These are phyloP conservation scores for Trichoderma oligosporum DNA, from an alignment of 2,329 filamentous ascomycete species.

Conservation along the genomic window DNA sequence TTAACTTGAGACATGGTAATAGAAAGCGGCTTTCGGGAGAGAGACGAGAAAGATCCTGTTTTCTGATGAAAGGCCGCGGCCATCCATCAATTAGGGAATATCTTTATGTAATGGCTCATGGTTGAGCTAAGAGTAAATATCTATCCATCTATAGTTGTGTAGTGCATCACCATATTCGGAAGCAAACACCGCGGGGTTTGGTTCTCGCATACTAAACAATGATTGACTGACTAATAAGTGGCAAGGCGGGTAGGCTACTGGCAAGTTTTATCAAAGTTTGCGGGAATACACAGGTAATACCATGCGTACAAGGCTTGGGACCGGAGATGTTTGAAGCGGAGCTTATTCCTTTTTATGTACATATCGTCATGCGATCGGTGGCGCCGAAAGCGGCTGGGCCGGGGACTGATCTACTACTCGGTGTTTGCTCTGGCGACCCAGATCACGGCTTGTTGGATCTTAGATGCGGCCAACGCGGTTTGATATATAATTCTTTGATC, in stretches of 20 bases:
- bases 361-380: neutral
- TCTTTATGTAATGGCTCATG: neutral
- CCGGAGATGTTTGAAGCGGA: constrained; percentile 5
- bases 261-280: too few relatives aligned
- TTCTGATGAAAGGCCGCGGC: neutral
- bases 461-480: neutral
- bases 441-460: neutral
- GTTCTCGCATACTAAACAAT: neutral
- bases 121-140: neutral
- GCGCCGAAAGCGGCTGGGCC: neutral
- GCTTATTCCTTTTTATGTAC: neutral
- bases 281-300: constrained; percentile 5
- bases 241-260: neutral
- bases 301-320: neutral
- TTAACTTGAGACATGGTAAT: neutral
- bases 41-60: too few relatives aligned
- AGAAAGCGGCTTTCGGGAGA: too few relatives aligned
- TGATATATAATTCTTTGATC: neutral
- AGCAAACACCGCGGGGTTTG: neutral
- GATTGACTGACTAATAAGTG: neutral
- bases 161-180: neutral
- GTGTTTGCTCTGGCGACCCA: neutral
- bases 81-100: neutral
- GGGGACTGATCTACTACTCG: neutral
- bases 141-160: neutral